Evolutionary conservation across 1,139 yeast species (phyloP).

Genomic region (Sugiyamaella xylanicola): DNA sequence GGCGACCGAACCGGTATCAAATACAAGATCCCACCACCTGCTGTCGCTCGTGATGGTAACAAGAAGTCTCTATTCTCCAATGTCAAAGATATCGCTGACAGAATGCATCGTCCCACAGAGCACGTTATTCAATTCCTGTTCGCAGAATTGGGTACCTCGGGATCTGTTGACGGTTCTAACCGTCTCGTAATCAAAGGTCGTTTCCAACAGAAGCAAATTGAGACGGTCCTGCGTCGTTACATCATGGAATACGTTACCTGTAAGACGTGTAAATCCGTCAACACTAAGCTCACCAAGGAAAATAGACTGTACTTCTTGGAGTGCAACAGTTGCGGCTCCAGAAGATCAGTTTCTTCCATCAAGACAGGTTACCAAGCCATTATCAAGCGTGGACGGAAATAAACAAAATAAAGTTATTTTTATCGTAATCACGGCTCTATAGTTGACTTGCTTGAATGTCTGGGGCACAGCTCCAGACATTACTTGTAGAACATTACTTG

Average conservation of each 20-base stretch:
- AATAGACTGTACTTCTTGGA: conserved; percentile 97
- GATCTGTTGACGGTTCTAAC: conserved; percentile 97
- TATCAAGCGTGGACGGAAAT: conserved; percentile 46
- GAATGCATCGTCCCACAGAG: conserved; percentile 94
- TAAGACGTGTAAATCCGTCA: conserved; percentile 97
- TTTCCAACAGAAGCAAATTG: conserved; percentile 97
- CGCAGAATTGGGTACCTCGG: conserved; percentile 99
- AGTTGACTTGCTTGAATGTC: too few relatives aligned
- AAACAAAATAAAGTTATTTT: conserved; percentile 4
- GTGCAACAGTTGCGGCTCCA: conserved; percentile 97
- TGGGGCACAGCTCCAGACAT: too few relatives aligned
- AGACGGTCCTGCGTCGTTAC: conserved; percentile 92
- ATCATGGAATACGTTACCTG: conserved; percentile 97
- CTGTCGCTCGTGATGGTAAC: conserved; percentile 95
- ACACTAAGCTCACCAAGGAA: conserved; percentile 94
- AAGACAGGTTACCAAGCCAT: conserved; percentile 99
- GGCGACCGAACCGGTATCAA: conserved; percentile 93
- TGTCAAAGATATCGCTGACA: conserved; percentile 91
- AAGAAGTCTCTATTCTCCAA: conserved; percentile 96
- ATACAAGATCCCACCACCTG: conserved; percentile 97
- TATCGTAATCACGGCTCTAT: too few relatives aligned
- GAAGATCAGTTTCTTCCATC: conserved; percentile 95
- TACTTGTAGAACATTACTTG: too few relatives aligned
- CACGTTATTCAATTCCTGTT: conserved; percentile 95
- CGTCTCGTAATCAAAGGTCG: conserved; percentile 97